These are phyloP conservation scores for Tuber microsphaerosporum DNA, from an alignment of 495 filamentous ascomycete species.

Conservation along the genomic window DNA sequence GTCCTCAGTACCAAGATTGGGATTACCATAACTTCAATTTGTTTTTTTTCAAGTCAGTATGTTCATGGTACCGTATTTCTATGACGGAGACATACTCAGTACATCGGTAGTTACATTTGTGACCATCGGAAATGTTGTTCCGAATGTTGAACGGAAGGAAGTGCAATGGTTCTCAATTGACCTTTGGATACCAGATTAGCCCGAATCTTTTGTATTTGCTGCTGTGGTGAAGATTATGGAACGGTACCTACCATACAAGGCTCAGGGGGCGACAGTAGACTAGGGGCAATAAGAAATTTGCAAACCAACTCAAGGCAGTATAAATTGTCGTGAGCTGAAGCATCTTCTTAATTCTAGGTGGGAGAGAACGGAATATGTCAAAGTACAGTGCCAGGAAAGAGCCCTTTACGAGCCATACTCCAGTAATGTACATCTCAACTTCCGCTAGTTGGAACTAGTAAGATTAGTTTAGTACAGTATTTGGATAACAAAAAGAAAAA, in stretches of 20 bases:
- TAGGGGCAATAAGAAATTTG: constrained; percentile 21
- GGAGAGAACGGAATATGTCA: constrained; percentile 26
- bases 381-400: constrained; percentile 30
- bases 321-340: constrained; percentile 21
- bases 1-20: constrained; percentile 23
- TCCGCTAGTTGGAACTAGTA: constrained; percentile 23
- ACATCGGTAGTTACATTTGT: constrained; percentile 33
- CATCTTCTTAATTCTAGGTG: background rate
- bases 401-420: constrained; percentile 29
- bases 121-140: constrained; percentile 28
- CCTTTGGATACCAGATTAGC: constrained; percentile 6
- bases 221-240: background rate
- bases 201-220: background rate
- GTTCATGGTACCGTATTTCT: background rate
- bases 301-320: constrained; percentile 19
- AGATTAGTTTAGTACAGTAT: background rate
- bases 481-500: background rate
- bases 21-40: constrained; percentile 21
- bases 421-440: constrained; percentile 26
- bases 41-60: background rate
- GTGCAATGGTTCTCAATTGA: constrained; percentile 27
- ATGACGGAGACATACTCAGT: constrained; percentile 15
- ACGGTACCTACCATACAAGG: constrained; percentile 20
- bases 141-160: constrained; percentile 21
- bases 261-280: constrained; percentile 25